Percentiles rank a stretch among this genome's conserved stretches.
Conservation (phyloP, 495 filamentous ascomycete genomes). For the Talaromyces ruber region DNA sequence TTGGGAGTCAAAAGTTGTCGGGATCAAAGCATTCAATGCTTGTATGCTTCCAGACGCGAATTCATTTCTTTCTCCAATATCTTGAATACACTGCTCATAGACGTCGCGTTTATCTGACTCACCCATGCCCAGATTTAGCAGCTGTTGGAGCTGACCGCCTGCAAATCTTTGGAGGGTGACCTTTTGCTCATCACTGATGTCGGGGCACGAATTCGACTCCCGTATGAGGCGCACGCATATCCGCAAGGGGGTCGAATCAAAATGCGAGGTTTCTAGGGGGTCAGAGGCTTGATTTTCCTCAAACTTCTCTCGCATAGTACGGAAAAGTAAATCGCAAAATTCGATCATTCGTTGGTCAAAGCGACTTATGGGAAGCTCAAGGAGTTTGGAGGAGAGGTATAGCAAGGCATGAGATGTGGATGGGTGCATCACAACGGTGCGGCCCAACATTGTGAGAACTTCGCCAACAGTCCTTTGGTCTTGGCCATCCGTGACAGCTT, state of each 20-base stretch:
- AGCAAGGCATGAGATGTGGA: constrained; percentile 40
- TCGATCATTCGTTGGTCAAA: constrained; percentile 47
- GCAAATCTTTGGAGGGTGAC: constrained; percentile 50
- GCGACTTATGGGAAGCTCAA: constrained; percentile 54
- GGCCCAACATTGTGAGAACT: constrained; percentile 63
- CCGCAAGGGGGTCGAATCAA: constrained; percentile 30
- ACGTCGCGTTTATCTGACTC: constrained; percentile 41
- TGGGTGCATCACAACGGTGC: constrained; percentile 51
- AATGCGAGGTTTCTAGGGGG: constrained; percentile 12
- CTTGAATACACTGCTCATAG: constrained; percentile 47
- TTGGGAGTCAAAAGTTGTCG: constrained; percentile 26
- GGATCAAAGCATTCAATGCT: constrained; percentile 52
- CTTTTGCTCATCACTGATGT: constrained; percentile 31
- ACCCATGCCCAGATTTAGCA: constrained; percentile 43
- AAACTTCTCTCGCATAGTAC: constrained; percentile 25
- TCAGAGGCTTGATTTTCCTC: constrained; percentile 12
- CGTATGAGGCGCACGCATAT: constrained; percentile 61
- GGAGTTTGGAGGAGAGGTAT: constrained; percentile 68
- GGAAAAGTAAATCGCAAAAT: constrained; percentile 33
- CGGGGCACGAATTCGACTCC: constrained; percentile 41
- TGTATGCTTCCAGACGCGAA: constrained; percentile 64
- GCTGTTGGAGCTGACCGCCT: constrained; percentile 37
- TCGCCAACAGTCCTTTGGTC: constrained; percentile 79
- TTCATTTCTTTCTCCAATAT: constrained; percentile 46
- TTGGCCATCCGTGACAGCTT: constrained; percentile 69